These are phyloP conservation scores for Hydnomerulius pinastri DNA, from an alignment of 768 basidiomycete genomes.

Conservation along the genomic window DNA sequence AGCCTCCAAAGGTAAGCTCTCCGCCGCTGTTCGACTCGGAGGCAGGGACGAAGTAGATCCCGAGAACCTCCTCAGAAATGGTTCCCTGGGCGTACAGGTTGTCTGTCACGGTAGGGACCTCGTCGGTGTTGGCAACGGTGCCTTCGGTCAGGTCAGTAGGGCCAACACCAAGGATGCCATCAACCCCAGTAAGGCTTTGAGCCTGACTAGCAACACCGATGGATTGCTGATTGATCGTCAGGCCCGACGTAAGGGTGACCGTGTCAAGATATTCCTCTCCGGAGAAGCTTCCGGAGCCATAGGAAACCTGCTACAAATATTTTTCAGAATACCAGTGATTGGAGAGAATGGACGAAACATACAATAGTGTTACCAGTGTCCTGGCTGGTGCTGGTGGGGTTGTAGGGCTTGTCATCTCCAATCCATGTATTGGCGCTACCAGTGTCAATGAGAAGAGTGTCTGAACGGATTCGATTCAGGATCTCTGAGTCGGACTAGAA, in stretches of 20 bases:
- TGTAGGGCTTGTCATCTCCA: conserved; percentile 29
- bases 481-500: not conserved
- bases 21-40: conserved; percentile 20
- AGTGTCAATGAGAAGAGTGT: conserved; percentile 27
- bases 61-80: conserved; percentile 28
- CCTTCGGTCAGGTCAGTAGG: conserved; percentile 35
- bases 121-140: conserved; percentile 13
- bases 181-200: conserved; percentile 31
- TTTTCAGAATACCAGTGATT: not conserved
- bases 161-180: conserved; percentile 42
- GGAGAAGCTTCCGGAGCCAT: conserved; percentile 8
- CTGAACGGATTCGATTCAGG: conserved; percentile 13
- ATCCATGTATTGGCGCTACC: conserved; percentile 31
- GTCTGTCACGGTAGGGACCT: conserved; percentile 36
- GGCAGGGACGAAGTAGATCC: conserved; percentile 32
- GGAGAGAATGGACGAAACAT: not conserved
- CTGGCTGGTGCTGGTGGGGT: conserved; percentile 24
- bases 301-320: not conserved
- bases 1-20: conserved; percentile 26
- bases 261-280: conserved; percentile 12
- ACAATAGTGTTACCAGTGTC: conserved; percentile 22
- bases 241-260: not conserved
- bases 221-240: conserved; percentile 27
- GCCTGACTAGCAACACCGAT: conserved; percentile 34
- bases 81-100: conserved; percentile 31